Evolutionary conservation across 2,329 filamentous ascomycete species (phyloP).

Genomic region (Cladorrhinum sp.): DNA sequence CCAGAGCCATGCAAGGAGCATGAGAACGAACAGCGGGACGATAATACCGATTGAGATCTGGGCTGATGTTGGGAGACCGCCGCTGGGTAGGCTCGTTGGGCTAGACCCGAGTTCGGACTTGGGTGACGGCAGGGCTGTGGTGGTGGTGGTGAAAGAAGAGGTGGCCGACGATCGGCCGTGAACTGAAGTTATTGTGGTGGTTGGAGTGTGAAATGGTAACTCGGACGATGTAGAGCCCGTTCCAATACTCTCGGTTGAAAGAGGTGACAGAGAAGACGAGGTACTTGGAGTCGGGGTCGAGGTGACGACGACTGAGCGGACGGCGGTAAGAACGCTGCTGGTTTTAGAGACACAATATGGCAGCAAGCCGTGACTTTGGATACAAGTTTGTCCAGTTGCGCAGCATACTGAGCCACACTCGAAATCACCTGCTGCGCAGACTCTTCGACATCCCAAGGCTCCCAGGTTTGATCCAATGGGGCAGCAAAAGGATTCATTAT

Average conservation of each 20-base stretch:
- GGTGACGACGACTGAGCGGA: background rate
- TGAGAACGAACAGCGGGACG: conserved; percentile 19
- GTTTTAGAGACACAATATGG: conserved; percentile 16
- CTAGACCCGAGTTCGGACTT: background rate
- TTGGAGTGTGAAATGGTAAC: background rate
- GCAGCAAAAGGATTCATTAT: conserved; percentile 22
- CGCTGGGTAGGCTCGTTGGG: background rate
- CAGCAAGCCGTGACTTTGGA: conserved; percentile 7
- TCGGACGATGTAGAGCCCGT: background rate
- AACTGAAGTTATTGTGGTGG: too few relatives aligned
- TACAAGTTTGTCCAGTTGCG: conserved; percentile 19
- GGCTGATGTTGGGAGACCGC: conserved; percentile 13
- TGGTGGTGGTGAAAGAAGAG: background rate
- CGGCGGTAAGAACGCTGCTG: background rate
- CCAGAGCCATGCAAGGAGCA: conserved; percentile 19
- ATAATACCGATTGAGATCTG: conserved; percentile 21
- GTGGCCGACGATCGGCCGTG: too few relatives aligned
- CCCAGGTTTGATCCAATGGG: conserved; percentile 8
- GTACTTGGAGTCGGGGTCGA: background rate
- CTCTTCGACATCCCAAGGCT: conserved; percentile 14
- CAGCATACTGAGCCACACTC: conserved; percentile 24
- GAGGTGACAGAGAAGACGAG: background rate
- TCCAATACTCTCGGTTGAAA: too few relatives aligned
- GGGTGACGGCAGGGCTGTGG: background rate
- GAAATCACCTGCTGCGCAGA: conserved; percentile 22